Conservation (phyloP, 1,284 basidiomycete genomes). For the Naganishia liquefaciens region DNA sequence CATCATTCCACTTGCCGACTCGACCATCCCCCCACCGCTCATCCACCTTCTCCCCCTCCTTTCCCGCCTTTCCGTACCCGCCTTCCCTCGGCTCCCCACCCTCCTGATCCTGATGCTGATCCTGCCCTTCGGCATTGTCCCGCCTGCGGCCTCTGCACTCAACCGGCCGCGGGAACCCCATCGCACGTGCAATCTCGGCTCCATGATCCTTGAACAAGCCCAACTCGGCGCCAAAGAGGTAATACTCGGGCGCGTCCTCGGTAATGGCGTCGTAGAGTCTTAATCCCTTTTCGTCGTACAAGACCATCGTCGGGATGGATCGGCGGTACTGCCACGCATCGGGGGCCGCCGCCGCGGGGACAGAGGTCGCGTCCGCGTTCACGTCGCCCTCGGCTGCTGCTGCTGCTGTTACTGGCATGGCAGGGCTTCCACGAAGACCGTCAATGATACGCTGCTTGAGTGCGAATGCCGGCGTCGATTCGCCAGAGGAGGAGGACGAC, state of each 20-base stretch:
- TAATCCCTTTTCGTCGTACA: conserved; percentile 84
- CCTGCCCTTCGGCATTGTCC: conserved; percentile 60
- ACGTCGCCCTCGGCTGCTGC: too few species aligned
- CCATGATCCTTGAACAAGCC: conserved; percentile 57
- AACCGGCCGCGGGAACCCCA: conserved; percentile 56
- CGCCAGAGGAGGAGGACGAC: conserved; percentile 8
- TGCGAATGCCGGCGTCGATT: conserved; percentile 2
- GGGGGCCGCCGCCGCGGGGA: background rate
- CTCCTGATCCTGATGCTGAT: conserved; percentile 51
- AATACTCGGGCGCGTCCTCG: conserved; percentile 79
- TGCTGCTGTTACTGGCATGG: too few species aligned
- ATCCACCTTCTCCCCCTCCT: conserved; percentile 6
- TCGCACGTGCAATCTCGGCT: conserved; percentile 58
- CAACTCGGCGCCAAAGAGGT: conserved; percentile 68
- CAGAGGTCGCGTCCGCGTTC: background rate
- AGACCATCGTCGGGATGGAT: conserved; percentile 76
- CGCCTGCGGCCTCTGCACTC: conserved; percentile 38
- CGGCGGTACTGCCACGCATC: conserved; percentile 57
- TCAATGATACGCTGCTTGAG: conserved; percentile 23
- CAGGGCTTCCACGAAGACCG: conserved; percentile 13
- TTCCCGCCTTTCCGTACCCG: background rate
- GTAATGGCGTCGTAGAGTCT: conserved; percentile 65
- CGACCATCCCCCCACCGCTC: conserved; percentile 63
- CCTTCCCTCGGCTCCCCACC: background rate
- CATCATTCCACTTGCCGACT: conserved; percentile 70